Evolutionary conservation across 129 eudicot genomes (phyloP), one percentile per base, ranked within the genome.

Genomic region (Centrapalus pauciflorus): DNA sequence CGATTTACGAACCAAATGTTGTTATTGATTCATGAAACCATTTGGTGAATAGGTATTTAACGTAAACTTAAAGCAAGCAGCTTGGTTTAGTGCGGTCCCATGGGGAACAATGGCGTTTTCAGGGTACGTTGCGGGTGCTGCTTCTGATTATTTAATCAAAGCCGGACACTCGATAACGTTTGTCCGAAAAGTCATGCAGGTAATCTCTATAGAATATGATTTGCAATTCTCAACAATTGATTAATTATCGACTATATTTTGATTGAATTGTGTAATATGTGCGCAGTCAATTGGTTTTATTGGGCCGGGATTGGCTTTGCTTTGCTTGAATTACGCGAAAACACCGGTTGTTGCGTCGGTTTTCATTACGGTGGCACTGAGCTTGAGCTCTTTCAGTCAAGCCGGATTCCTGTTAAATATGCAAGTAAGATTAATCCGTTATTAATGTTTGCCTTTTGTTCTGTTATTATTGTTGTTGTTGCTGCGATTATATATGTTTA

Each of bases 101-200:
- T 93, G 99, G 99, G 99, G 99, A 64, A 83, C 95, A 68, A 93
- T 93, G 99, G 99, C 99, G 6, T 62, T 93, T 52, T 86, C 99
- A 50, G 95, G 99, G 78, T 93, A 82, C 70, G 64, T 86, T 40
- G 99, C 96, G 6, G 99, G 99, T 46, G 85, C 89, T n/a, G 61
- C 84, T 45, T 93, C 99, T 20, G 99, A 93, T 86, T 76, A 69
- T 73, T 75, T 89, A 65, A 82, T 89, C 80, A 84, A 81, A 78
- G 69, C 78, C 5, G 99, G 95, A 3, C 70, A 84, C 58, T 80
- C 99, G 0, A 56, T 83, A 68, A 93, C 96, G 29, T 80, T 81
- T 23, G 89, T 84, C 34, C 60, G 99, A 48, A 93, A 93, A 82
- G 62, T 84, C 29, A 93, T 93, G 99, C 99, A 91, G 96, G 98